Base-by-base conservation (phyloP, 2,329 filamentous ascomycete species). In the Stagonosporopsis rhizophila region DNA sequence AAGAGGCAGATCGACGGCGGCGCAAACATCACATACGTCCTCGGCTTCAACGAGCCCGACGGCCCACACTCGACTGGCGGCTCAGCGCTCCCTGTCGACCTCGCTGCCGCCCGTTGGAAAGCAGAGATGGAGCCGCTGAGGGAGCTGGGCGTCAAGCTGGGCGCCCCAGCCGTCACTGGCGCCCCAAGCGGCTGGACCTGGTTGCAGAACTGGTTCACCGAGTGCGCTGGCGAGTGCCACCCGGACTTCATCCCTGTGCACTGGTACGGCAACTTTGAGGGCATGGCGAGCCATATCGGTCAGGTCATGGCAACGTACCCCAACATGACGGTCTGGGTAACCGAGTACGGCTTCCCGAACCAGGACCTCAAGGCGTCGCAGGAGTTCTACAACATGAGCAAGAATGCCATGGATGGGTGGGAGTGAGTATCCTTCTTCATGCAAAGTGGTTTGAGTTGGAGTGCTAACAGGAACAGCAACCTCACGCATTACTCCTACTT, bases 1-100 rank as follows among this genome's bases (percentile, higher is more conserved):
- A 82, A 80, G 65, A 60, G 65, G 1, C 79, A 88, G 47, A 81
- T 91, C 51, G 65, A 78, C 41, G 65, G 74, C 35, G 79, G 79
- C 34, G 81, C 78, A 61, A 87, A 88, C 60, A 85, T 93, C 67
- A 82, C 79, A 12, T 85, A 91, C 66, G 85, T 91, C 2, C 79
- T 94, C n/a, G 83, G 80, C 25, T 93, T 92, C 80, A 94, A 95
- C 75, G 91, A 95, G 71, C 91, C 91, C 0, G 89, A 94, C 68
- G 85, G 83, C 15, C 73, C 78, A 2, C 61, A 67, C 1, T 66
- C 70, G 1, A 82, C 79, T 8, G 89, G 89, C 37, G 90, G 90
- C 3, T 88, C 85, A 60, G 79, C 85, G 60, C 77, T 93, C 20
- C 70, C 79, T 1, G 85, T 89, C 0, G 71, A 78, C 8, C 71